Evolutionary conservation across 495 filamentous ascomycete species (phyloP), one percentile per base, ranked within the genome.

Genomic region (Glutinoglossum americanum): DNA sequence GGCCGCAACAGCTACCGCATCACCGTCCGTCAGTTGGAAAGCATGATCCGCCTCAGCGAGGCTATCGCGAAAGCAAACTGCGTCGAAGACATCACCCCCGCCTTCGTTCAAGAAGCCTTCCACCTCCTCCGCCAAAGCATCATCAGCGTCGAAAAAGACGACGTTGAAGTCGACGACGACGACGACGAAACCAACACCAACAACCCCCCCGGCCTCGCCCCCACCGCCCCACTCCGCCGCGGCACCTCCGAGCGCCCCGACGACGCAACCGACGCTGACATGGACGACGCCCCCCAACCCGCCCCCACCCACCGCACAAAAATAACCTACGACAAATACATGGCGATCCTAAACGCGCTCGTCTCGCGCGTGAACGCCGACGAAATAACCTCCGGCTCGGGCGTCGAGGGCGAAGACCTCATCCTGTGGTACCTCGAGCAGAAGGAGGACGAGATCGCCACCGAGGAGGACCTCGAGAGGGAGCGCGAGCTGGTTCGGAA

Each of bases 51-150:
- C 39, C 69, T 99, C 56, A 87, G 82, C 49, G 92, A 99, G 71
- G 92, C 89, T 6, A 94, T 99, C 57, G 93, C 92, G 51, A 96
- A 96, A 68, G 87, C 85, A 41, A 97, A 94, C 66, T 97, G 92
- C 68, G 86, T 96, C 32, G 88, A 90, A 64, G 89, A 96, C 61
- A 81, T 99, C 56, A 80, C 80, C 0, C 77, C 83, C 30, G 79
- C 77, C 0, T 90, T 96, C 63, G 92, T 99, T 13, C 76, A 82
- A 25, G 92, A 99, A 67, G 92, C 89, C 1, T 95, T 81, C 65
- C 83, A 89, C 54, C 76, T 99, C 7, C 75, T 99, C 5, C 72
- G 87, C 32, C 88, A 94, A 70, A 89, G 83, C 69, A 97, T 99
- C 66, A 94, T 99, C 62, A 89, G 85, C 17, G 90, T 99, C 19